phyloP scores from a whole-genome alignment of 2,329 filamentous ascomycete species.

The Colletotrichum sp. region DNA sequence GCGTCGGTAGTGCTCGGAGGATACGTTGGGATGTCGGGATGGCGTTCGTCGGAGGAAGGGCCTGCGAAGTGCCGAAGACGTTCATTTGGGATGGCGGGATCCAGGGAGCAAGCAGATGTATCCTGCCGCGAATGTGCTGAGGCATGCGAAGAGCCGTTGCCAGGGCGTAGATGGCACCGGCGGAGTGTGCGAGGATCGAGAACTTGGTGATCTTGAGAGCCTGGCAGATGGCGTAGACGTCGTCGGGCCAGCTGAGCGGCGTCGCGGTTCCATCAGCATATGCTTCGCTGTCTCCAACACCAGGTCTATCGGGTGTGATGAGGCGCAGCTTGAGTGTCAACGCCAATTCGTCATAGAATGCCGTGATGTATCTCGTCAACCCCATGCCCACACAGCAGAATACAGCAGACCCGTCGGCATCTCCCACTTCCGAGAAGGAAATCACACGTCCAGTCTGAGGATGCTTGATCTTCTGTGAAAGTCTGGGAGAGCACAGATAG shows the following conservation, averaged over 20 bases:
- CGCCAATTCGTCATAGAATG: slow-evolving; percentile 96
- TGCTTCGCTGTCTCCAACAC: slow-evolving; percentile 88
- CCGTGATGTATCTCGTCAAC: slow-evolving; percentile 91
- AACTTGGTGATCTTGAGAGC: slow-evolving; percentile 93
- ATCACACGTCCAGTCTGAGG: slow-evolving; percentile 87
- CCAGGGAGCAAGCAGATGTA: slow-evolving; percentile 95
- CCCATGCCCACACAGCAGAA: slow-evolving; percentile 99
- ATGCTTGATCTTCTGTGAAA: slow-evolving; percentile 88
- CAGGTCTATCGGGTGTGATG: slow-evolving; percentile 92
- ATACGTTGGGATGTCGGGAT: slow-evolving; percentile 93
- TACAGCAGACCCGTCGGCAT: slow-evolving; percentile 87
- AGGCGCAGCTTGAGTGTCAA: slow-evolving; percentile 85
- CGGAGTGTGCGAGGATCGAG: slow-evolving; percentile 93
- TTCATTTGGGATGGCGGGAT: slow-evolving; percentile 95
- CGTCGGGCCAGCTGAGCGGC: slow-evolving; percentile 87
- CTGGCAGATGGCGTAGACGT: slow-evolving; percentile 94
- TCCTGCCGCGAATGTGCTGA: slow-evolving; percentile 90
- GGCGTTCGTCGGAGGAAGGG: slow-evolving; percentile 79
- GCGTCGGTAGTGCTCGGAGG: slow-evolving; percentile 85
- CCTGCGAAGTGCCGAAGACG: slow-evolving; percentile 74
- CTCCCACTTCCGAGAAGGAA: slow-evolving; percentile 95
- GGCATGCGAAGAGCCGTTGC: slow-evolving; percentile 95
- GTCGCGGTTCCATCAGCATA: slow-evolving; percentile 83
- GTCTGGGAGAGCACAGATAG: slow-evolving; percentile 80
- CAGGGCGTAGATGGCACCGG: slow-evolving; percentile 96